phyloP scores from a whole-genome alignment of 352 stramenopile genomes.

The Detonula confervacea region DNA sequence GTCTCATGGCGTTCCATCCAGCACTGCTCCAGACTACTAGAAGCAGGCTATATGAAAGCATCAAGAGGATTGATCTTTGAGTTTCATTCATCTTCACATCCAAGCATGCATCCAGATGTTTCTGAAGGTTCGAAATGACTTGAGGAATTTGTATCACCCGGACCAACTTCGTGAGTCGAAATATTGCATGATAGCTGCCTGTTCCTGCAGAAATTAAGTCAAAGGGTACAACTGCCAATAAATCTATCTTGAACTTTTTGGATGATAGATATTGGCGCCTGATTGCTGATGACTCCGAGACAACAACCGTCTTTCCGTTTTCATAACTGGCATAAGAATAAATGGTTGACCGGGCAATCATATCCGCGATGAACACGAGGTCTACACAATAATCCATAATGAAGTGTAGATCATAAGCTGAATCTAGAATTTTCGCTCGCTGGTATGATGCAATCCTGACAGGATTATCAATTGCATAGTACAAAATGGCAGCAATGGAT shows the following conservation, averaged over 20 bases:
- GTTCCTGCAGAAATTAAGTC: slow-evolving; percentile 46
- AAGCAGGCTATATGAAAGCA: slow-evolving; percentile 53
- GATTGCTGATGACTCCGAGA: slow-evolving; percentile 47
- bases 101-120: slow-evolving; percentile 54
- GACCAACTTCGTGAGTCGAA: slow-evolving; percentile 52
- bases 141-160: slow-evolving; percentile 49
- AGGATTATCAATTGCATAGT: slow-evolving; percentile 49
- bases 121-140: slow-evolving; percentile 44
- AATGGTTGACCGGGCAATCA: slow-evolving; percentile 50
- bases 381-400: slow-evolving; percentile 58
- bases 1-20: slow-evolving; percentile 60
- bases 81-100: slow-evolving; percentile 60
- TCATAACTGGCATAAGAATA: slow-evolving; percentile 50
- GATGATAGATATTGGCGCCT: slow-evolving; percentile 43
- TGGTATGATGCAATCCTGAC: slow-evolving; percentile 50
- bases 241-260: slow-evolving; percentile 51
- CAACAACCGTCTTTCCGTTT: slow-evolving; percentile 45
- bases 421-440: slow-evolving; percentile 24
- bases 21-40: slow-evolving; percentile 59
- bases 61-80: slow-evolving; percentile 51
- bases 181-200: slow-evolving; percentile 47
- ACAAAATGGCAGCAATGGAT: slow-evolving; percentile 56
- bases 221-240: slow-evolving; percentile 52
- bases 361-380: slow-evolving; percentile 58
- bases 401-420: slow-evolving; percentile 46